These are phyloP conservation scores for Mycosphaerella sp. DNA, from an alignment of 2,329 filamentous ascomycete species.

Conservation along the genomic window DNA sequence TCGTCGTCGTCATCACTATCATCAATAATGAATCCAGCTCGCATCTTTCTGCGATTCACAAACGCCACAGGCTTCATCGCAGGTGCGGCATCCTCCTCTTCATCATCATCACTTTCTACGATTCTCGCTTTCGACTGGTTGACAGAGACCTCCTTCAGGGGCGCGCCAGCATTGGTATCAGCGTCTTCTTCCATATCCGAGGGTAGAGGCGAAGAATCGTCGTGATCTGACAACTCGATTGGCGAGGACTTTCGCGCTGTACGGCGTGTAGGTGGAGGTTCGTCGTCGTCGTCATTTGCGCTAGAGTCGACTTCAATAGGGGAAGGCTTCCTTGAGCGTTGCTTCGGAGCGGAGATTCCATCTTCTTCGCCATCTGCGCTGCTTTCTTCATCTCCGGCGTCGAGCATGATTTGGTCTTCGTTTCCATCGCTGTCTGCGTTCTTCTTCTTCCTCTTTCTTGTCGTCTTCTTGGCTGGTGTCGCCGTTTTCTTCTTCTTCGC, in stretches of 20 bases:
- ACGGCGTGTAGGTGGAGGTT: background rate
- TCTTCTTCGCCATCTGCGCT: conserved; percentile 1
- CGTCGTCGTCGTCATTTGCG: conserved; percentile 1
- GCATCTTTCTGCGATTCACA: conserved; percentile 28
- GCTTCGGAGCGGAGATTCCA: background rate
- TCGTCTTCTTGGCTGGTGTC: conserved; percentile 14
- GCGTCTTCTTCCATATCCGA: conserved; percentile 15
- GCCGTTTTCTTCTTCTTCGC: conserved; percentile 14
- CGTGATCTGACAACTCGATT: conserved; percentile 15
- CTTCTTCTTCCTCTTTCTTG: conserved; percentile 11
- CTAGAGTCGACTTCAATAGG: background rate
- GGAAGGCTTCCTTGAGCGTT: background rate
- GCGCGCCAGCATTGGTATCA: conserved; percentile 2
- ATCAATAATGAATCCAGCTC: conserved; percentile 42
- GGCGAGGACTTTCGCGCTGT: conserved; percentile 6
- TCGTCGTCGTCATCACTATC: conserved; percentile 30
- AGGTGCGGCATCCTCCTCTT: conserved; percentile 32
- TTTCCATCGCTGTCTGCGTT: conserved; percentile 11
- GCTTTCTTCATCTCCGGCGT: conserved; percentile 10
- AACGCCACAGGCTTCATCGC: conserved; percentile 31
- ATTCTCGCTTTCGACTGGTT: conserved; percentile 37
- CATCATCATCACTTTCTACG: conserved; percentile 35
- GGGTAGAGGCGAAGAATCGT: conserved; percentile 9
- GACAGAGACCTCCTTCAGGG: conserved; percentile 20
- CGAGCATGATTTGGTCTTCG: conserved; percentile 20